Evolutionary conservation across 2,329 filamentous ascomycete genomes (phyloP), one percentile per base, ranked within the genome.

Genomic region (Cladosporium phlei): DNA sequence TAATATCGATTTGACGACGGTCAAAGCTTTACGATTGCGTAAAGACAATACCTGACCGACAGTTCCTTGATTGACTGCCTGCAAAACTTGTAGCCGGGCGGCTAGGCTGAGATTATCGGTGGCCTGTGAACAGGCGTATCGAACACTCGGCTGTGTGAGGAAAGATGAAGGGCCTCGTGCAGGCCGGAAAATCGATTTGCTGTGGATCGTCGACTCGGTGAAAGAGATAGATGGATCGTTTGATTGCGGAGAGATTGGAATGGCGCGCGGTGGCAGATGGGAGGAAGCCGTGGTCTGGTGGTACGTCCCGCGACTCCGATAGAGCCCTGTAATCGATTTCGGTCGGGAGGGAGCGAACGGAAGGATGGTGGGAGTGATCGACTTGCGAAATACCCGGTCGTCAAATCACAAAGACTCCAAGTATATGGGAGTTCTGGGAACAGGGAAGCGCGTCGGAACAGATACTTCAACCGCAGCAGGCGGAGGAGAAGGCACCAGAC

Each of bases 271-370:
- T n/a, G n/a, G n/a, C n/a, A n/a, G 37, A 33, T 43, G 33, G 52
- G 27, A 52, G 56, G 51, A 47, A 48, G 40, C 38, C 35, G 35
- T 42, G 34, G 43, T 50, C 35, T 53, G 50, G 51, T 56, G 53
- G 56, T 47, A 53, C 55, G 52, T 53, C 51, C 53, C 56, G 55
- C 56, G 53, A 55, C 55, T 53, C 55, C 53, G 58, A 55, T 48
- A 8, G 17, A 25, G 50, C 48, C 53, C 51, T 54, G 22, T 25
- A 20, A 33, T 45, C 24, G 42, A 45, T 45, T 33, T 22, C 11
- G 24, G 32, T 35, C 42, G 22, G 42, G 24, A 29, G 22, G 48
- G 30, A 37, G 32, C 32, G 24, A 28, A 37, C 16, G 42, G 42
- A 16, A 21, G 39, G 21, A 52, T 43, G 14, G 30, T 46, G 19